phyloP scores from a whole-genome alignment of 2,329 filamentous ascomycete genomes.

The Ceratocystis lukuohia region DNA sequence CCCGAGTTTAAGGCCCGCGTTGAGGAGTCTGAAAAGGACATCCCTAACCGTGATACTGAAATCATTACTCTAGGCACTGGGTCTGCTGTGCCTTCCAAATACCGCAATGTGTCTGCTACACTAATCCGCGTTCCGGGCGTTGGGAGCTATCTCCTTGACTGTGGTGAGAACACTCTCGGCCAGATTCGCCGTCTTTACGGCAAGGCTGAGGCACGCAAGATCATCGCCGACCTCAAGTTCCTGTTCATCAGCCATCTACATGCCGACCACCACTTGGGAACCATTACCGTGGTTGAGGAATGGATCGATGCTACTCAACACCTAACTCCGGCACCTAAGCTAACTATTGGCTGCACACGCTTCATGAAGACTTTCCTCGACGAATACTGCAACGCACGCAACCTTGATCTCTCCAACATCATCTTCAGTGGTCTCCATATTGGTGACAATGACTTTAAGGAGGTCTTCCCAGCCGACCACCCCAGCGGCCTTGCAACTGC shows the following conservation, averaged over 20 bases:
- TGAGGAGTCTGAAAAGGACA: slow-evolving; percentile 42
- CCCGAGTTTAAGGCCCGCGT: slow-evolving; percentile 37
- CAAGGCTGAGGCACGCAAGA: slow-evolving; percentile 47
- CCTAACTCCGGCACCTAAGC: slow-evolving; percentile 28
- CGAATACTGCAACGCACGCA: slow-evolving; percentile 68
- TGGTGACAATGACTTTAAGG: slow-evolving; percentile 23
- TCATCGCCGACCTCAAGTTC: slow-evolving; percentile 63
- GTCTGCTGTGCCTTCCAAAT: slow-evolving; percentile 78
- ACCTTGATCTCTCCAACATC: slow-evolving; percentile 52
- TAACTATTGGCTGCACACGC: slow-evolving; percentile 55
- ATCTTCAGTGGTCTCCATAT: slow-evolving; percentile 23
- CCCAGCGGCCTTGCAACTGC: slow-evolving; percentile 52
- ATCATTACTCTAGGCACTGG: slow-evolving; percentile 83
- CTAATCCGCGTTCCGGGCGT: slow-evolving; percentile 69
- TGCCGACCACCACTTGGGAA: slow-evolving; percentile 89
- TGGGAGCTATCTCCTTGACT: slow-evolving; percentile 84
- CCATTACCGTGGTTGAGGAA: slow-evolving; percentile 62
- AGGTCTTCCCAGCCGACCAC: slow-evolving; percentile 29
- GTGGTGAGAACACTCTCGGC: slow-evolving; percentile 82
- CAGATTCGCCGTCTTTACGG: slow-evolving; percentile 66
- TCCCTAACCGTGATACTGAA: slow-evolving; percentile 64
- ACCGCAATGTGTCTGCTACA: slow-evolving; percentile 87
- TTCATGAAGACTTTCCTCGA: slow-evolving; percentile 63
- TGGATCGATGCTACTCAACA: slow-evolving; percentile 51
- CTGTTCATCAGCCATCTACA: slow-evolving; percentile 95